These are phyloP conservation scores for Xerocomellus dryophilus DNA, from an alignment of 768 basidiomycete genomes.

Conservation along the genomic window DNA sequence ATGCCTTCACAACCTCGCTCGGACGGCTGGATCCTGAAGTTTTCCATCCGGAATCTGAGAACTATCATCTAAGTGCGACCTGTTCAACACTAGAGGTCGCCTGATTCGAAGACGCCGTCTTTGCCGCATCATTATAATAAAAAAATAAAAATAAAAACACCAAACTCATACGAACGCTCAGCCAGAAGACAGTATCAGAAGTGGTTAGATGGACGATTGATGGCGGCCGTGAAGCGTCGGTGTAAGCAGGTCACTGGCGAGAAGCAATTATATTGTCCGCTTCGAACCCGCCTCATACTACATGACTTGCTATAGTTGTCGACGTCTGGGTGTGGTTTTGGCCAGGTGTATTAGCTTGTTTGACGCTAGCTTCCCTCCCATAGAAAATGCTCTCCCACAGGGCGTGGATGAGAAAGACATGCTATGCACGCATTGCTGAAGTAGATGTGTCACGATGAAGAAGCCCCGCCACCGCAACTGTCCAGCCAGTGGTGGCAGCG, in stretches of 20 bases:
- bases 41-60: background rate
- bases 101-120: background rate
- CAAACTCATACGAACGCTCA: background rate
- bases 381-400: background rate
- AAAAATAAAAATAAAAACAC: no score
- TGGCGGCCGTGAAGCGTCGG: background rate
- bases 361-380: background rate
- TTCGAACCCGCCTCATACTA: background rate
- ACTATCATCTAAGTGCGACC: background rate
- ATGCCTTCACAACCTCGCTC: background rate
- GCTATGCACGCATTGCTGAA: no score
- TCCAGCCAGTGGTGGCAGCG: background rate
- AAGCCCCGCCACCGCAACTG: no score
- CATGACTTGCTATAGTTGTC: no score
- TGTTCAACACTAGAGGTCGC: no score
- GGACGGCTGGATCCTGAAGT: background rate
- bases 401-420: no score
- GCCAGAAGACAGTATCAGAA: background rate
- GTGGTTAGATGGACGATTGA: background rate
- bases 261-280: background rate
- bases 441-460: no score
- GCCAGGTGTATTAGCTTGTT: background rate
- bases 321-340: background rate
- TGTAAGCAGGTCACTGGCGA: background rate
- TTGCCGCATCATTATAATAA: background rate